Evolutionary conservation across 169 alveolate species (phyloP), one percentile per base, ranked within the genome.

Genomic region (Cryptosporidium sp.): DNA sequence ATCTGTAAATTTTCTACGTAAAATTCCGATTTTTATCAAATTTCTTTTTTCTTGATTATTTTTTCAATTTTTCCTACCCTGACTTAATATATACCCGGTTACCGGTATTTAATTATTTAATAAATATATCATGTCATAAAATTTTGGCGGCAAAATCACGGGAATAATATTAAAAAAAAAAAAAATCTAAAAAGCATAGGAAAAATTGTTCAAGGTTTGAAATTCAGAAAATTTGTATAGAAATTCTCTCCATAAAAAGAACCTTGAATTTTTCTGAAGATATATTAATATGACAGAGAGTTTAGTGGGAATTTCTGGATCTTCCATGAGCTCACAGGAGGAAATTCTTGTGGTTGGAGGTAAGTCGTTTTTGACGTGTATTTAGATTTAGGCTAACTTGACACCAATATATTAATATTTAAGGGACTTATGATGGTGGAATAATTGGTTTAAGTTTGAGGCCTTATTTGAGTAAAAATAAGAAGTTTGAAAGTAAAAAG

Each of bases 401-500:
- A 67, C 9, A 26, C 10, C 0, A n/a, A n/a, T 8, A 35, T 0
- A n/a, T 69, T 44, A 8, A 44, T 72, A 39, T 21, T 29, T 12
- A 31, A 75, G 87, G 87, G 9, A 75, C 87, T 12, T 75, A 75
- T 60, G 87, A 75, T 23, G 87, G 87, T 10, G 71, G 73, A 31
- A 75, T 75, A 8, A 14, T 75, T 10, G 87, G 87, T 8, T 21
- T 75, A 60, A 61, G 69, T 21, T 18, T 75, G 18, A 31, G n/a
- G 21, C 67, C 84, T 29, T 4, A 45, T 14, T 70, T 16, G 58
- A 21, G 56, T n/a, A 31, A 5, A 52, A 23, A 65, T 51, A 10
- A 65, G 7, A 35, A 8, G 18, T 2, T 21, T 26, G 52, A 12
- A 8, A 7, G 31, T 6, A 33, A 21, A 3, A 29, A 0, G 18